These are phyloP conservation scores for Calonectria hongkongensis DNA, from an alignment of 2,329 filamentous ascomycete species.

Conservation along the genomic window DNA sequence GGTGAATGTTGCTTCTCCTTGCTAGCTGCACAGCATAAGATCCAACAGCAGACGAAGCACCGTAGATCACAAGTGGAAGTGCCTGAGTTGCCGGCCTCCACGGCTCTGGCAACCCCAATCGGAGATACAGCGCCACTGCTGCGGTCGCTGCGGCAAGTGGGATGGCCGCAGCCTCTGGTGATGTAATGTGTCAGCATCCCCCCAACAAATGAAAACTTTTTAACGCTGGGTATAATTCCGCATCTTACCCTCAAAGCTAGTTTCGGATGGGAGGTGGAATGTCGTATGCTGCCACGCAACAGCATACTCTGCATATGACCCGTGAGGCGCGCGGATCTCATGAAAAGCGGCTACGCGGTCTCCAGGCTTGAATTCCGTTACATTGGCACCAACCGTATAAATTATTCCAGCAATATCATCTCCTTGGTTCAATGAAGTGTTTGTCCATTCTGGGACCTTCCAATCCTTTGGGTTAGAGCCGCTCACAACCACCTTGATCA, in stretches of 20 bases:
- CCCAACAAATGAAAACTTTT: no score
- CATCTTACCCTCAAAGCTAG: background rate
- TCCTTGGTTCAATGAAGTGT: background rate
- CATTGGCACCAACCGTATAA: background rate
- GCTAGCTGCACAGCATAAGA: background rate
- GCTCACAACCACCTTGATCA: conserved; percentile 12
- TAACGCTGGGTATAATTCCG: background rate
- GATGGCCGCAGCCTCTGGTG: conserved; percentile 5
- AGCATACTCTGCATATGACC: conserved; percentile 6
- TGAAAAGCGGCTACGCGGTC: conserved; percentile 14
- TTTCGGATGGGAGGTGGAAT: background rate
- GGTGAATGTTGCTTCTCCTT: conserved; percentile 4
- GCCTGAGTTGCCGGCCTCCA: conserved; percentile 3
- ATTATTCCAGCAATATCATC: conserved; percentile 13
- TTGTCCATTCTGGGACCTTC: conserved; percentile 6
- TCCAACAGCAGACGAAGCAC: conserved; percentile 1
- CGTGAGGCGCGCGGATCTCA: background rate
- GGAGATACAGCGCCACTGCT: conserved; percentile 1
- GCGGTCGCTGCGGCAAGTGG: conserved; percentile 7
- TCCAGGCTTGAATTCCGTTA: conserved; percentile 3
- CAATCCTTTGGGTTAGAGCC: conserved; percentile 15
- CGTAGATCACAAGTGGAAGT: background rate
- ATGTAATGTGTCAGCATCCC: background rate
- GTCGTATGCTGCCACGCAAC: conserved; percentile 13
- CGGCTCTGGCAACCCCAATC: background rate